phyloP scores from a whole-genome alignment of 345 rosid species.

The Gossypium stocksii region DNA sequence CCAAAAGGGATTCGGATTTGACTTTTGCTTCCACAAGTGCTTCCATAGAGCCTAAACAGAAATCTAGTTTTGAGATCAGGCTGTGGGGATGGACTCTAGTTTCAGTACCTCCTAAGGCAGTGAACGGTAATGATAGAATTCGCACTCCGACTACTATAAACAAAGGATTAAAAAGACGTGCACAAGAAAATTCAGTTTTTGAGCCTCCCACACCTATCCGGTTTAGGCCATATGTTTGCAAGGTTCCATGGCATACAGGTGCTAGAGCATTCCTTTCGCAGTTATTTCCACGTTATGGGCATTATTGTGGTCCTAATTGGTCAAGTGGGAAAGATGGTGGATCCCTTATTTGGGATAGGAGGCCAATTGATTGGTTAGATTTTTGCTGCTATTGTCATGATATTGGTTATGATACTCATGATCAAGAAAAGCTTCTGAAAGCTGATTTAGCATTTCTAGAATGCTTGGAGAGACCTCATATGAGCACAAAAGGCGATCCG shows the following conservation, averaged over 20 bases:
- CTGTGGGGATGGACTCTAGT: constrained; percentile 60
- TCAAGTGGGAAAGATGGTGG: constrained; percentile 93
- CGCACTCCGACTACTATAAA: constrained; percentile 55
- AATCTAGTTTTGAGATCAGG: constrained; percentile 36
- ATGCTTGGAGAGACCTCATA: constrained; percentile 75
- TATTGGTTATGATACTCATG: constrained; percentile 88
- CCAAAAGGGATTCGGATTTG: constrained; percentile 35
- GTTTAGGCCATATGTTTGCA: constrained; percentile 85
- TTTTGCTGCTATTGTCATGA: constrained; percentile 98
- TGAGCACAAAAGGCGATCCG: constrained; percentile 58
- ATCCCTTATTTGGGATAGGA: constrained; percentile 77
- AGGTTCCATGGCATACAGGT: constrained; percentile 98
- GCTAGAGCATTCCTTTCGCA: constrained; percentile 81
- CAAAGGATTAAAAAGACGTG: constrained; percentile 51
- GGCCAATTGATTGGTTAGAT: constrained; percentile 96
- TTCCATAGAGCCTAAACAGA: constrained; percentile 28
- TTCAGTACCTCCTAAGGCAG: constrained; percentile 54
- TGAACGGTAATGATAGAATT: constrained; percentile 26
- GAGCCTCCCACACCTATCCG: constrained; percentile 37
- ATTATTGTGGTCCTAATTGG: constrained; percentile 99
- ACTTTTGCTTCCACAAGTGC: constrained; percentile 31
- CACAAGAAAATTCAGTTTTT: constrained; percentile 24
- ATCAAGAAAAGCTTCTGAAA: constrained; percentile 76
- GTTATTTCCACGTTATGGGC: constrained; percentile 88
- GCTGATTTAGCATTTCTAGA: constrained; percentile 87